Conservation (phyloP, 2,329 filamentous ascomycete species). For the Diaporthe citrichinensis region DNA sequence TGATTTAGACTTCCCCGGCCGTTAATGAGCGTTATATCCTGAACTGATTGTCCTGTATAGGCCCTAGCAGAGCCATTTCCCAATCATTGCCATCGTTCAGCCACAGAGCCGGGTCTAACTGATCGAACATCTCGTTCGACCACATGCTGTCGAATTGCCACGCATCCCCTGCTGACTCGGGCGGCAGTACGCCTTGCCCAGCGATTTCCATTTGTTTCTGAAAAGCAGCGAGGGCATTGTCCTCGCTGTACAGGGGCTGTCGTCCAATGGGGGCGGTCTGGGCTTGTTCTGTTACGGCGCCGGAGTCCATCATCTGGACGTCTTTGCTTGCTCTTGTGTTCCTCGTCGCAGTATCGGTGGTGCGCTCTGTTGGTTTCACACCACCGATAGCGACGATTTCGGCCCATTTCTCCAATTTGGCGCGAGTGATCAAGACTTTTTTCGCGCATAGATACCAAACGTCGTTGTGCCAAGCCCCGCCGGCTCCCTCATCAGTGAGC, state of each 20-base stretch:
- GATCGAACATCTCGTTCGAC: conserved; percentile 44
- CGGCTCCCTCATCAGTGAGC: conserved; percentile 50
- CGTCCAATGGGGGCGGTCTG: not conserved
- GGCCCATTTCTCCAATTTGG: conserved; percentile 63
- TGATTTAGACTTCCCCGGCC: no score
- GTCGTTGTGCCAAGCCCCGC: conserved; percentile 57
- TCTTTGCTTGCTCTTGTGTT: not conserved
- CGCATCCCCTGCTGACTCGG: conserved; percentile 24
- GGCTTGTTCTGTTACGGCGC: not conserved
- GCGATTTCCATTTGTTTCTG: conserved; percentile 21
- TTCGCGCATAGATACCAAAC: conserved; percentile 64
- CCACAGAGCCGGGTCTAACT: conserved; percentile 44
- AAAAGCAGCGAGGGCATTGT: not conserved
- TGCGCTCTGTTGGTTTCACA: not conserved
- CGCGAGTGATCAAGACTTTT: conserved; percentile 61
- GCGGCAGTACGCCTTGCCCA: conserved; percentile 24
- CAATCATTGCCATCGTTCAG: conserved; percentile 37
- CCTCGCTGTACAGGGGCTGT: not conserved
- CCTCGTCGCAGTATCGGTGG: not conserved
- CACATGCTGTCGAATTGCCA: conserved; percentile 42
- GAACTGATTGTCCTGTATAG: conserved; percentile 14
- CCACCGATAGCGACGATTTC: conserved; percentile 57
- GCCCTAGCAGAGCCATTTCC: conserved; percentile 21
- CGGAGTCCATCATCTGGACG: not conserved
- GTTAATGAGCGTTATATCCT: not conserved